These are phyloP conservation scores for Corymbia calophylla DNA, from an alignment of 441 rosid species.

Conservation along the genomic window DNA sequence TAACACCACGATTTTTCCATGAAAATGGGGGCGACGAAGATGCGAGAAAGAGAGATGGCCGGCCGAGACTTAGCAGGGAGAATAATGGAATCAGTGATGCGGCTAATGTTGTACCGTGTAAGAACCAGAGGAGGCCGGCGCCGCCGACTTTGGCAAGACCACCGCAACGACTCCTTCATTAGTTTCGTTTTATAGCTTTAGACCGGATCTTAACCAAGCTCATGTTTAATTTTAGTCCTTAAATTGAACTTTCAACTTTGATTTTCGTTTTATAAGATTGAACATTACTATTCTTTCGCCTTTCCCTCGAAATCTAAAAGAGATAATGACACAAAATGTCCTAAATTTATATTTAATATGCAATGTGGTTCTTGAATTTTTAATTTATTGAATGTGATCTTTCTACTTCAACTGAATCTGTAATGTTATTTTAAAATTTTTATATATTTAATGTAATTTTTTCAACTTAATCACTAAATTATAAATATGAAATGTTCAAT, in stretches of 20 bases:
- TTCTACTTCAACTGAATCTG: too few relatives aligned
- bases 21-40: background rate
- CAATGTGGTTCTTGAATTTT: rapidly evolving
- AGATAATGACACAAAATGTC: too few relatives aligned
- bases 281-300: too few relatives aligned
- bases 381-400: rapidly evolving
- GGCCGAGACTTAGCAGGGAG: background rate
- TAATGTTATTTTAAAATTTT: rapidly evolving
- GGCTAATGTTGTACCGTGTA: background rate
- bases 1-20: too few relatives aligned
- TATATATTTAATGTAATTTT: rapidly evolving
- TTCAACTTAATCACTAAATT: too few relatives aligned
- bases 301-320: background rate
- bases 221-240: background rate
- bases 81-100: background rate
- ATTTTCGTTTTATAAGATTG: background rate
- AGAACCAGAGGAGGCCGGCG: background rate
- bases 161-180: background rate
- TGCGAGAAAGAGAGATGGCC: background rate
- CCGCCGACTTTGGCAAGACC: background rate
- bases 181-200: background rate
- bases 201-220: background rate
- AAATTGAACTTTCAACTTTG: background rate
- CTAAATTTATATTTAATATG: too few relatives aligned
- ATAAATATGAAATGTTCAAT: too few relatives aligned